These are phyloP conservation scores for Pyrrhoderma noxium DNA, from an alignment of 1,284 basidiomycete genomes.

Conservation along the genomic window DNA sequence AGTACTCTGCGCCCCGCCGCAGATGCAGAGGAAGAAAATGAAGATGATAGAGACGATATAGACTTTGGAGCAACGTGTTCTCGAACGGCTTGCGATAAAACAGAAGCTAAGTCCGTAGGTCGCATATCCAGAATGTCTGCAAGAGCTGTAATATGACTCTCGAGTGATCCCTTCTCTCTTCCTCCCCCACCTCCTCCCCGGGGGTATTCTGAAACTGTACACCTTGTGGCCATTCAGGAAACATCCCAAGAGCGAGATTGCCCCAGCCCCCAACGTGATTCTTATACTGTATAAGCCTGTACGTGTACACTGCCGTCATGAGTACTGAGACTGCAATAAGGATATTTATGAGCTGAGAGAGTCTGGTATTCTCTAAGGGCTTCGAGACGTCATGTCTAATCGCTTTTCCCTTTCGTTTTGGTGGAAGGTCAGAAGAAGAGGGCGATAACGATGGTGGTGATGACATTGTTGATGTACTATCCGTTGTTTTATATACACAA, in stretches of 20 bases:
- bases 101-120: conserved; percentile 49
- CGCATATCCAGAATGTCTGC: conserved; percentile 56
- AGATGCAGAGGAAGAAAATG: conserved; percentile 25
- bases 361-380: conserved; percentile 27
- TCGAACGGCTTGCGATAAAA: conserved; percentile 50
- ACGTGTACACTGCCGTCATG: conserved; percentile 44
- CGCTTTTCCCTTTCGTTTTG: conserved; percentile 28
- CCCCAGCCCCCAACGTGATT: conserved; percentile 51
- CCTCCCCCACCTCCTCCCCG: conserved; percentile 8
- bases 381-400: conserved; percentile 27
- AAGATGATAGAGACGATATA: conserved; percentile 38
- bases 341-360: conserved; percentile 42
- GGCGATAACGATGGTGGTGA: too few species aligned
- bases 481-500: too few species aligned
- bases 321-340: conserved; percentile 37
- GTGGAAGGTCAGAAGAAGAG: conserved; percentile 23
- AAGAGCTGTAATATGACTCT: conserved; percentile 48
- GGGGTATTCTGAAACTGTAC: too few species aligned
- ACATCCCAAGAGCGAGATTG: conserved; percentile 41
- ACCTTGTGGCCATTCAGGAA: conserved; percentile 17
- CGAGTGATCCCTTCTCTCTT: conserved; percentile 31
- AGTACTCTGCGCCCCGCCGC: conserved; percentile 32
- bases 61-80: conserved; percentile 52
- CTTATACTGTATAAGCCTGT: conserved; percentile 44
- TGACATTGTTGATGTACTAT: too few species aligned